Percentiles rank a stretch among this genome's conserved stretches.
Evolutionary conservation across 768 basidiomycete species (phyloP).

Genomic region (Mycena venus): DNA sequence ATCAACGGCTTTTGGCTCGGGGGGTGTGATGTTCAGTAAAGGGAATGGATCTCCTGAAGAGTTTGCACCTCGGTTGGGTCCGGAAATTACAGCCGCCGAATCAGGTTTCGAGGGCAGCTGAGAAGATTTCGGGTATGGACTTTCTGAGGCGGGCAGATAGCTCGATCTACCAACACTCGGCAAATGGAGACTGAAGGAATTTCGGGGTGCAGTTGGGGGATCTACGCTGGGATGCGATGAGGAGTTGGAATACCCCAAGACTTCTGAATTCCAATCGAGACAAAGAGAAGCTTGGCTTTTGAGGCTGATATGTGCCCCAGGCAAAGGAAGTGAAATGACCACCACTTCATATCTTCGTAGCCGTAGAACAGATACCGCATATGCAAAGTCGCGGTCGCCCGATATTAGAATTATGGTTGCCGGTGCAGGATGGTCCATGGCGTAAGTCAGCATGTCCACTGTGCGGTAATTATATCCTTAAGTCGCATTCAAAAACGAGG

Average conservation of each 20-base stretch:
- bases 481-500: neutral
- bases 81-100: neutral
- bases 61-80: neutral
- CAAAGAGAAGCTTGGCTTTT: conserved; percentile 67
- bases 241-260: conserved; percentile 41
- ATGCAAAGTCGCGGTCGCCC: conserved; percentile 77
- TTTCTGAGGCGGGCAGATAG: neutral
- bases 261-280: conserved; percentile 62
- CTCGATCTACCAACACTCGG: neutral
- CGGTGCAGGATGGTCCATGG: conserved; percentile 69
- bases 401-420: conserved; percentile 74
- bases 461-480: neutral
- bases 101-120: neutral
- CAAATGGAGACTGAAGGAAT: conserved; percentile 2
- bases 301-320: conserved; percentile 57
- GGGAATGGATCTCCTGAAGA: neutral
- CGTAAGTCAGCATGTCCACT: conserved; percentile 80
- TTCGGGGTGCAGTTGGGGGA: neutral
- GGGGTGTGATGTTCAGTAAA: neutral
- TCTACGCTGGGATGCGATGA: neutral
- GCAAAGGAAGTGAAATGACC: conserved; percentile 55
- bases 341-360: conserved; percentile 67
- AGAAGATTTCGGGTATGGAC: neutral
- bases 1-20: neutral
- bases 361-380: conserved; percentile 70